These are phyloP conservation scores for Serendipita indica DNA, from an alignment of 768 basidiomycete genomes.

Conservation along the genomic window DNA sequence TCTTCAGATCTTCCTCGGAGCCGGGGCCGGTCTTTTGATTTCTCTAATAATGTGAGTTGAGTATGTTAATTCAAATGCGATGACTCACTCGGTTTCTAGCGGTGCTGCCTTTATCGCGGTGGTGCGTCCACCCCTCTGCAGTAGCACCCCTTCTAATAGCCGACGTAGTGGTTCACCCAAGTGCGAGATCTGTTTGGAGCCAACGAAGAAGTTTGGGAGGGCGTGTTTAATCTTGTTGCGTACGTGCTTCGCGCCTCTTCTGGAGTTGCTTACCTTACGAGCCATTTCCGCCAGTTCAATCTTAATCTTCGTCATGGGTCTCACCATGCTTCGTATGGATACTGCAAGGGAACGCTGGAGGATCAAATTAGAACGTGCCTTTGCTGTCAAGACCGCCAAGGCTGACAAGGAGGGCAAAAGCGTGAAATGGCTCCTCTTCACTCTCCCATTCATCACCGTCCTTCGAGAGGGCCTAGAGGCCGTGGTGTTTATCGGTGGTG, in stretches of 20 bases:
- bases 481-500: conserved; percentile 86
- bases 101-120: conserved; percentile 88
- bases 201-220: conserved; percentile 89
- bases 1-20: conserved; percentile 59
- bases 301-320: conserved; percentile 86
- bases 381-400: conserved; percentile 23
- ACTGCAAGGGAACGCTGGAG: conserved; percentile 90
- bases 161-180: conserved; percentile 64
- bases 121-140: conserved; percentile 18
- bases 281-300: conserved; percentile 42
- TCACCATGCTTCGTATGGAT: conserved; percentile 93
- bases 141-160: conserved; percentile 11
- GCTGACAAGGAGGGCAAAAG: conserved; percentile 33
- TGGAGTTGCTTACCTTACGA: background rate
- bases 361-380: conserved; percentile 69
- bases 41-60: conserved; percentile 43
- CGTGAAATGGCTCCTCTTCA: conserved; percentile 76
- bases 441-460: conserved; percentile 83
- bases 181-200: conserved; percentile 70
- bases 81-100: background rate
- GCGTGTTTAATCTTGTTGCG: conserved; percentile 32
- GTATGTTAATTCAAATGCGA: background rate
- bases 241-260: background rate
- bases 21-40: conserved; percentile 55
- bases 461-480: conserved; percentile 89